A percentile compares a stretch with the other conserved stretches of the same genome.
Evolutionary conservation across 1,139 yeast species (phyloP).

Genomic region (Yamadazyma membranifaciens): DNA sequence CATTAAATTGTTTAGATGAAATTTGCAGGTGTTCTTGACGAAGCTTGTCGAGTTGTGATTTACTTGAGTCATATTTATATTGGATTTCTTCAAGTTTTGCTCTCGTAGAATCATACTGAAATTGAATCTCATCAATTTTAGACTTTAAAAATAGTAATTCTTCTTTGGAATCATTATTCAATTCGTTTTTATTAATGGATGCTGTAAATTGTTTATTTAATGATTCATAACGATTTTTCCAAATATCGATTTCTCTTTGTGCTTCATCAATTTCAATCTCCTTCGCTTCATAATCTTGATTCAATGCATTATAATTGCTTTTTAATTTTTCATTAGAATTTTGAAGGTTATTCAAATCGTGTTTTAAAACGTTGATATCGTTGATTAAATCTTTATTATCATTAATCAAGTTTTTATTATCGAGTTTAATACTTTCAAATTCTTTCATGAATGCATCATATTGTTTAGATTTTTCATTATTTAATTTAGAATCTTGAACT

Average conservation of each 20-base stretch:
- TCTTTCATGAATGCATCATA: neutral
- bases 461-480: constrained; percentile 1
- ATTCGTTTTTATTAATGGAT: constrained; percentile 6
- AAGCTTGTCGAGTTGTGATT: constrained; percentile 9
- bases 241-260: constrained; percentile 6
- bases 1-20: constrained; percentile 5
- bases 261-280: constrained; percentile 7
- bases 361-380: neutral
- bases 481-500: neutral
- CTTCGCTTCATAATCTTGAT: constrained; percentile 9
- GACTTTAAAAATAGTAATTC: neutral
- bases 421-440: neutral
- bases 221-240: constrained; percentile 11
- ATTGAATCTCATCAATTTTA: neutral
- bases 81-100: constrained; percentile 11
- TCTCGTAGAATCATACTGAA: constrained; percentile 2
- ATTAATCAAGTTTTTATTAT: neutral
- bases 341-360: neutral
- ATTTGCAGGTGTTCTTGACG: constrained; percentile 11
- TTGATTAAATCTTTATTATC: neutral
- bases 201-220: constrained; percentile 9
- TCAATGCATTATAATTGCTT: constrained; percentile 6
- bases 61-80: constrained; percentile 7
- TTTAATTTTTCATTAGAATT: constrained; percentile 1
- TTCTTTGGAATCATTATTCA: constrained; percentile 9